Percentiles rank a stretch among this genome's conserved stretches.
Evolutionary conservation across 2,329 filamentous ascomycete species (phyloP).

Genomic region (Penicillium sp.): DNA sequence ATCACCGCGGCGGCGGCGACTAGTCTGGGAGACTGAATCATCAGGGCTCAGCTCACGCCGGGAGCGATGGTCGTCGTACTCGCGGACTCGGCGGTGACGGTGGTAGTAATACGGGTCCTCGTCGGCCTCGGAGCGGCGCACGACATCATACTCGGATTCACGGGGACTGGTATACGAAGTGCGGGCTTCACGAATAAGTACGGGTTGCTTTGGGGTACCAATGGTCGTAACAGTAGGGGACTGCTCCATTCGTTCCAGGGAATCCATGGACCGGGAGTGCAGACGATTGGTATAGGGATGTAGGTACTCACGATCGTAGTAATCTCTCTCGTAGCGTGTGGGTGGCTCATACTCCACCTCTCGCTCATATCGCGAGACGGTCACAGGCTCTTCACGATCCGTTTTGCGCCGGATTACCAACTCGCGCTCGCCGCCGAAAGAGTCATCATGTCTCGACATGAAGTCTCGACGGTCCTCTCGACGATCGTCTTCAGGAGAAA

Average conservation of each 20-base stretch:
- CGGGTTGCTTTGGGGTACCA: conserved; percentile 48
- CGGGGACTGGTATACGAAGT: conserved; percentile 50
- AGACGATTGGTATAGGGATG: conserved; percentile 48
- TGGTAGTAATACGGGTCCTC: conserved; percentile 64
- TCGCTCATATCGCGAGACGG: conserved; percentile 52
- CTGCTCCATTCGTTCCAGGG: conserved; percentile 50
- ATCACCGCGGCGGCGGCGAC: conserved; percentile 40
- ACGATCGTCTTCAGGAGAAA: conserved; percentile 44
- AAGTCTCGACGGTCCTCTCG: conserved; percentile 42
- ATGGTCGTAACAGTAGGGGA: conserved; percentile 52
- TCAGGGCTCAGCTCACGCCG: conserved; percentile 51
- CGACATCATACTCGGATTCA: conserved; percentile 60
- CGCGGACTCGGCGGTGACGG: conserved; percentile 56
- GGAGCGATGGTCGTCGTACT: conserved; percentile 52
- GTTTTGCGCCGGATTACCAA: conserved; percentile 47
- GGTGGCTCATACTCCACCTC: conserved; percentile 45
- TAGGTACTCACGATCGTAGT: conserved; percentile 46
- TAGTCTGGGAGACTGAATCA: conserved; percentile 55
- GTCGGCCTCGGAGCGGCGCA: conserved; percentile 58
- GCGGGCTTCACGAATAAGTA: conserved; percentile 57
- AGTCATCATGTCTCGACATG: conserved; percentile 28
- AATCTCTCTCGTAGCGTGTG: conserved; percentile 44
- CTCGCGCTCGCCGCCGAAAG: conserved; percentile 40
- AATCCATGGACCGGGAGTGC: conserved; percentile 55
- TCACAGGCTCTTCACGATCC: conserved; percentile 46